A percentile compares a stretch with the other conserved stretches of the same genome.
Conservation (phyloP, 2,329 filamentous ascomycete genomes). For the Ustulina deusta region DNA sequence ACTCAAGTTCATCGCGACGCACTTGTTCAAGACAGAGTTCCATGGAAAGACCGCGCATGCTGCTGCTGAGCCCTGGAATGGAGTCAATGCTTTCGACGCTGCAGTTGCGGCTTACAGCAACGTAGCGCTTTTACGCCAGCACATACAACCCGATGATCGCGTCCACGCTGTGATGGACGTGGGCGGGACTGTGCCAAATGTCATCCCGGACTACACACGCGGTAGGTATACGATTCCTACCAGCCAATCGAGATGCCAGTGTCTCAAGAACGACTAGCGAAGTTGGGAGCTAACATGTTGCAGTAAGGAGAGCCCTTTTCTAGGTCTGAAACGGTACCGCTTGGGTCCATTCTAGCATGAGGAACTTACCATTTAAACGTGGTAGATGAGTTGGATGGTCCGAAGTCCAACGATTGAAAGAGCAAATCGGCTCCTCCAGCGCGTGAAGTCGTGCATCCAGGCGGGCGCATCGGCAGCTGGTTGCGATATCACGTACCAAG, state of each 20-base stretch:
- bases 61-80: neutral
- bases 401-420: neutral
- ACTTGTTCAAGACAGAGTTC: neutral
- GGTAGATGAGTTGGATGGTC: neutral
- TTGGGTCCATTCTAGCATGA: neutral
- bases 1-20: neutral
- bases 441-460: neutral
- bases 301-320: neutral
- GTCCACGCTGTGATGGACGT: neutral
- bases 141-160: neutral
- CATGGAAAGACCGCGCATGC: neutral
- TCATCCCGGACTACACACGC: neutral
- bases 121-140: neutral
- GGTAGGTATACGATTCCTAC: neutral
- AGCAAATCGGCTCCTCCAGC: neutral
- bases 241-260: neutral
- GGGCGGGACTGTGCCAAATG: neutral
- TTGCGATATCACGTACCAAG: neutral
- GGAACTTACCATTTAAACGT: neutral
- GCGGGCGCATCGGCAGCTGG: neutral
- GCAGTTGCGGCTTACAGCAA: neutral
- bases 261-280: no score
- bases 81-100: neutral
- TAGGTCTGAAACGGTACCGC: neutral
- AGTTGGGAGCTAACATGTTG: neutral